Conservation (phyloP, 208 protist genomes). For the Angomonas deanei region DNA sequence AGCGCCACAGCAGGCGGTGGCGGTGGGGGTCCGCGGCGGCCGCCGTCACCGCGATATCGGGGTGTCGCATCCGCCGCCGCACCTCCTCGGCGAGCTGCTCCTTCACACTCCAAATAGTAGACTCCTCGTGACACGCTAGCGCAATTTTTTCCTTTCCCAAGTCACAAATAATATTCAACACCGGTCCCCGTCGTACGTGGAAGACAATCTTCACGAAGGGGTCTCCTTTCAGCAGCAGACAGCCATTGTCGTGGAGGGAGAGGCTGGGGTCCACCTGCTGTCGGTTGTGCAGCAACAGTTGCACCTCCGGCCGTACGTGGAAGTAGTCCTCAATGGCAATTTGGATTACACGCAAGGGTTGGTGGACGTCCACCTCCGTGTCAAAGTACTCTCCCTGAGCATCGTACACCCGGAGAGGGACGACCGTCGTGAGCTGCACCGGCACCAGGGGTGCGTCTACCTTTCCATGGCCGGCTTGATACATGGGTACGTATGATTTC, state of each 20-base stretch:
- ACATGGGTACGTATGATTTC: too few relatives aligned
- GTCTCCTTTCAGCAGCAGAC: constrained; percentile 82
- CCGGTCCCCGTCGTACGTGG: constrained; percentile 54
- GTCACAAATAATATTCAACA: constrained; percentile 49
- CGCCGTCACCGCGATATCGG: neutral
- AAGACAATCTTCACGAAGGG: constrained; percentile 72
- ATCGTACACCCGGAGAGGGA: constrained; percentile 68
- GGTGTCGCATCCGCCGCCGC: constrained; percentile 17
- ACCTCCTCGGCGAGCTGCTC: constrained; percentile 50
- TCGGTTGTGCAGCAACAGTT: constrained; percentile 77
- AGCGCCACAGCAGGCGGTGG: constrained; percentile 75
- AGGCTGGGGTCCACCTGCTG: constrained; percentile 49
- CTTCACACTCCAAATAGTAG: constrained; percentile 77
- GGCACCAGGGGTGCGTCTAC: constrained; percentile 23
- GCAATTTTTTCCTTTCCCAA: constrained; percentile 31
- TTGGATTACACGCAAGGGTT: constrained; percentile 64
- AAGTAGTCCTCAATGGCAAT: constrained; percentile 81
- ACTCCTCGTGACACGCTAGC: constrained; percentile 41
- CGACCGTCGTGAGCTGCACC: constrained; percentile 65
- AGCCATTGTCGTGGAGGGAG: constrained; percentile 68
- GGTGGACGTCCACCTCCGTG: constrained; percentile 72
- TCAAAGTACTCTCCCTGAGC: constrained; percentile 78
- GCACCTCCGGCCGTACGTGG: constrained; percentile 68
- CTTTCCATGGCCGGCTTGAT: too few relatives aligned
- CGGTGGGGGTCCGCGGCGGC: constrained; percentile 22